Conservation (phyloP, 441 rosid species). For the Adansonia gregorii region DNA sequence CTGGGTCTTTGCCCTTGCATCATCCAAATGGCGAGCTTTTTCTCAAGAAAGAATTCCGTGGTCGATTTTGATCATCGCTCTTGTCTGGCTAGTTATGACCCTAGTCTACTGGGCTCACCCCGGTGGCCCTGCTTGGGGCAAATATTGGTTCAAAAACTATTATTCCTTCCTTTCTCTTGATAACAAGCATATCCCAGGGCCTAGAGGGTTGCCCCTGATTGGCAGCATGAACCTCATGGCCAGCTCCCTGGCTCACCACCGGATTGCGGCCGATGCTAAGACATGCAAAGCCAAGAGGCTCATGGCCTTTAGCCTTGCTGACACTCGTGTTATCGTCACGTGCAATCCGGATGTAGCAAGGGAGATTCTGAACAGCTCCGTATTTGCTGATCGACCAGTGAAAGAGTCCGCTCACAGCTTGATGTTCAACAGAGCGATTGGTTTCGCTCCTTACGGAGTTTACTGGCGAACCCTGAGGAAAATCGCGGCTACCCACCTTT, state of each 20-base stretch:
- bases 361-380: conserved; percentile 71
- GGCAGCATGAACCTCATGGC: conserved; percentile 79
- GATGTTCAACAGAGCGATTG: conserved; percentile 91
- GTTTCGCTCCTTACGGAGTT: conserved; percentile 78
- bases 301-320: conserved; percentile 86
- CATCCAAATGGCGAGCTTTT: conserved; percentile 56
- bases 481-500: conserved; percentile 70
- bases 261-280: conserved; percentile 55
- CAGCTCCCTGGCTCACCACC: conserved; percentile 68
- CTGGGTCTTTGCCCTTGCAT: conserved; percentile 67
- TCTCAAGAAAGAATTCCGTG: conserved; percentile 48
- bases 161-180: conserved; percentile 11
- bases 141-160: conserved; percentile 30
- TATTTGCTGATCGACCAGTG: conserved; percentile 81
- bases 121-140: conserved; percentile 98
- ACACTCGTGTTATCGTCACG: conserved; percentile 70
- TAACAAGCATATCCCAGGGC: conserved; percentile 63
- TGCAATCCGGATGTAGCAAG: conserved; percentile 79
- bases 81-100: conserved; percentile 50
- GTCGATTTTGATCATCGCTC: conserved; percentile 40
- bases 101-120: conserved; percentile 68
- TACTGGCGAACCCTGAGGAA: conserved; percentile 80
- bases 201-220: conserved; percentile 65
- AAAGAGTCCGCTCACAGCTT: conserved; percentile 82
- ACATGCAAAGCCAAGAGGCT: conserved; percentile 56